These are phyloP conservation scores for Fusarium sp. DNA, from an alignment of 2,329 filamentous ascomycete species.

Conservation along the genomic window DNA sequence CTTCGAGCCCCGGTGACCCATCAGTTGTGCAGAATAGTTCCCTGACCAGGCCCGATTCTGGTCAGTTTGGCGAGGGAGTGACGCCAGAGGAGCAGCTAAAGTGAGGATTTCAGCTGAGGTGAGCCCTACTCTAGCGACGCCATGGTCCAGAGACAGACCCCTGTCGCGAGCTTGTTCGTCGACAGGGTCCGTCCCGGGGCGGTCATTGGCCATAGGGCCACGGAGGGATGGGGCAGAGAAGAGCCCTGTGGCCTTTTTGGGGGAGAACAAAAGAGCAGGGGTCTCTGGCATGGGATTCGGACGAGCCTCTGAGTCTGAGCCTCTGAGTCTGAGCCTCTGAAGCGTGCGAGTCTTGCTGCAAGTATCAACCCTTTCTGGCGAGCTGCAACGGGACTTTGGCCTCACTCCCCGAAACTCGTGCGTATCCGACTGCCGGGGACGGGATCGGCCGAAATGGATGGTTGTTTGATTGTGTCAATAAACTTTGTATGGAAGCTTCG, in stretches of 20 bases:
- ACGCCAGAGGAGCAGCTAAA: slow-evolving; percentile 41
- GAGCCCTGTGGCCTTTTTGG: slow-evolving; percentile 22
- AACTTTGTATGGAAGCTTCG: slow-evolving; percentile 13
- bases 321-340: slow-evolving; percentile 31
- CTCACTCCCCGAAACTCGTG: slow-evolving; percentile 15
- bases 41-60: slow-evolving; percentile 33
- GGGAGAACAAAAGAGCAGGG: slow-evolving; percentile 22
- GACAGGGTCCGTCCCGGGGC: slow-evolving; percentile 34
- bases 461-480: slow-evolving; percentile 17
- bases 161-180: slow-evolving; percentile 44
- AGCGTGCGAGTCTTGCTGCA: slow-evolving; percentile 24
- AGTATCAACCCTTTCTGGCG: slow-evolving; percentile 32
- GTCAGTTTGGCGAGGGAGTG: slow-evolving; percentile 38
- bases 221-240: slow-evolving; percentile 20
- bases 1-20: slow-evolving; percentile 32
- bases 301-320: slow-evolving; percentile 27
- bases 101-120: slow-evolving; percentile 51
- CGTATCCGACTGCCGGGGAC: slow-evolving; percentile 14
- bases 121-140: slow-evolving; percentile 47
- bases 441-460: slow-evolving; percentile 26
- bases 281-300: slow-evolving; percentile 17
- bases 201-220: slow-evolving; percentile 40
- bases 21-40: slow-evolving; percentile 34
- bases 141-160: slow-evolving; percentile 40
- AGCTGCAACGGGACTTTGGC: slow-evolving; percentile 16